Evolutionary conservation across 306 rosid genomes (phyloP).

Genomic region (Quercus berberidifolia): DNA sequence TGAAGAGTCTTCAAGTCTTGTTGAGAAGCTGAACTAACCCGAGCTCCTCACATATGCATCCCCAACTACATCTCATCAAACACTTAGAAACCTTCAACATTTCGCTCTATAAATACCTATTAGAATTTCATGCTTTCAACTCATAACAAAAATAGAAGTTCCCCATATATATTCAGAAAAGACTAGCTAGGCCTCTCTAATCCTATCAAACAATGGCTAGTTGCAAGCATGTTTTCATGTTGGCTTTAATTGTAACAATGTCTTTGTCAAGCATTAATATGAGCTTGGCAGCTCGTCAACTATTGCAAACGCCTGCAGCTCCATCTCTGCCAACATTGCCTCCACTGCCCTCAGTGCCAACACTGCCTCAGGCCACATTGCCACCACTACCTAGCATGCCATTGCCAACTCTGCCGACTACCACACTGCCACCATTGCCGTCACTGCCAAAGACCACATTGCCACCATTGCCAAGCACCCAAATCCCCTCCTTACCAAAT

Average conservation of each 20-base stretch:
- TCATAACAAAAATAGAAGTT: neutral
- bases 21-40: slow-evolving; percentile 25
- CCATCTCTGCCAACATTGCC: slow-evolving; percentile 22
- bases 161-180: neutral
- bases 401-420: neutral
- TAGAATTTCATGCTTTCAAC: neutral
- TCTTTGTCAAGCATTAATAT: slow-evolving; percentile 21
- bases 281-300: slow-evolving; percentile 26
- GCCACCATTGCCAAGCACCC: slow-evolving; percentile 24
- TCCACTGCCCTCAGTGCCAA: slow-evolving; percentile 7
- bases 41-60: neutral
- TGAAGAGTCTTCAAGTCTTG: neutral
- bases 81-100: neutral
- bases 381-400: neutral
- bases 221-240: slow-evolving; percentile 3
- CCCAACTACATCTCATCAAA: slow-evolving; percentile 28
- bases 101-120: neutral
- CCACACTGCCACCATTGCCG: slow-evolving; percentile 3
- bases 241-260: neutral
- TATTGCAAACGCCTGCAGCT: slow-evolving; percentile 24
- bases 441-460: slow-evolving; percentile 15
- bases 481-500: slow-evolving; percentile 2
- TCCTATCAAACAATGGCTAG: slow-evolving; percentile 2
- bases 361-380: slow-evolving; percentile 9
- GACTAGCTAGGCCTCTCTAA: neutral